These are phyloP conservation scores for Macrophomina phaseolina DNA, from an alignment of 2,329 filamentous ascomycete genomes.

Conservation along the genomic window DNA sequence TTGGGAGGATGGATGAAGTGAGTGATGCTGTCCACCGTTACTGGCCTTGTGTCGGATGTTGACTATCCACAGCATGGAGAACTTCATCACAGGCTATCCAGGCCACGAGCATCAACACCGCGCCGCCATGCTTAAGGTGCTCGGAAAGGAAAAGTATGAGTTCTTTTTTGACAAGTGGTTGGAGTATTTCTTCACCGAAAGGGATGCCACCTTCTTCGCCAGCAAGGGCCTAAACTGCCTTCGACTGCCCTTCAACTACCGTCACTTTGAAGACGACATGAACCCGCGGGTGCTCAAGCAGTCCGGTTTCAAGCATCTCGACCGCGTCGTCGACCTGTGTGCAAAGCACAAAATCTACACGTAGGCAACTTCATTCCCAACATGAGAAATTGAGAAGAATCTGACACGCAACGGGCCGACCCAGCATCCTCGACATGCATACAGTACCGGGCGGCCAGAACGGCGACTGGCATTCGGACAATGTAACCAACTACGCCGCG, in stretches of 20 bases:
- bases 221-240: conserved; percentile 63
- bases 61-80: conserved; percentile 57
- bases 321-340: conserved; percentile 56
- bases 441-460: conserved; percentile 9
- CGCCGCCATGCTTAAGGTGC: conserved; percentile 57
- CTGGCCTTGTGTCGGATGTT: not conserved
- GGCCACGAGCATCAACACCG: conserved; percentile 64
- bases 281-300: conserved; percentile 56
- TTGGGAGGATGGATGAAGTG: conserved; percentile 54
- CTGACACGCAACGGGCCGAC: no score
- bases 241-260: conserved; percentile 66
- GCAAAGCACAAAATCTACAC: conserved; percentile 57
- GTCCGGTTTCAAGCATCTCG: conserved; percentile 57
- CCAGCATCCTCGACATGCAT: conserved; percentile 48
- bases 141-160: conserved; percentile 62
- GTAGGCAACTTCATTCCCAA: no score
- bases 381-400: no score
- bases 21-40: no score
- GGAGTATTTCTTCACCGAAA: conserved; percentile 64
- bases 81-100: conserved; percentile 68
- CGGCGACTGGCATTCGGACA: conserved; percentile 19
- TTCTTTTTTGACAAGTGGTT: conserved; percentile 62
- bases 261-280: conserved; percentile 61
- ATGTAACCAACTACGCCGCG: conserved; percentile 49
- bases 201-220: conserved; percentile 64